These are phyloP conservation scores for Phyllostachys edulis DNA, from an alignment of 176 grass and related monocot genomes.

Conservation along the genomic window DNA sequence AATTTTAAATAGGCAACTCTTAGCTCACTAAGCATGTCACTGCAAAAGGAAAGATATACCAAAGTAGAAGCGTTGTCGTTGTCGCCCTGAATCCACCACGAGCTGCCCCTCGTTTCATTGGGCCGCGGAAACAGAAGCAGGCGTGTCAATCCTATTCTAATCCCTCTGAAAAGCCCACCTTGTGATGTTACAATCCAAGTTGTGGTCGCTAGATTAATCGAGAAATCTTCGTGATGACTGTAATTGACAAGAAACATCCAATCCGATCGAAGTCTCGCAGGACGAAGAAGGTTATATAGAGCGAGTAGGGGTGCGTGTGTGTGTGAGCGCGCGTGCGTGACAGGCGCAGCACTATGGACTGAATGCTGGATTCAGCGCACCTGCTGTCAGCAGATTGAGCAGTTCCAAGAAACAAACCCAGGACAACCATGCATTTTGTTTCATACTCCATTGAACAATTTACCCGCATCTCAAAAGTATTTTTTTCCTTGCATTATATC, in stretches of 20 bases:
- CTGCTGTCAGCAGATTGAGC: not conserved
- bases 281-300: not conserved
- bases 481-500: not conserved
- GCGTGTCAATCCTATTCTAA: not conserved
- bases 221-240: not conserved
- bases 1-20: not conserved
- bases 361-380: conserved; percentile 1
- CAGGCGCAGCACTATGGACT: not conserved
- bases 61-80: not conserved
- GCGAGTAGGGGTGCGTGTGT: not conserved
- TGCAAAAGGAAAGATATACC: not conserved
- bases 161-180: not conserved
- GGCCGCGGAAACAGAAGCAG: not conserved
- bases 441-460: not conserved
- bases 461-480: not conserved
- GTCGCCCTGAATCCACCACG: not conserved
- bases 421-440: not conserved
- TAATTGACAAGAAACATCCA: not conserved
- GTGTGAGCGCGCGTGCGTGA: conserved; percentile 1
- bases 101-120: not conserved
- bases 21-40: not conserved
- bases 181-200: not conserved
- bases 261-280: not conserved
- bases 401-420: not conserved
- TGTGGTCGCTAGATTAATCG: not conserved